Conservation (phyloP, 495 filamentous ascomycete species). For the Physcia stellaris region DNA sequence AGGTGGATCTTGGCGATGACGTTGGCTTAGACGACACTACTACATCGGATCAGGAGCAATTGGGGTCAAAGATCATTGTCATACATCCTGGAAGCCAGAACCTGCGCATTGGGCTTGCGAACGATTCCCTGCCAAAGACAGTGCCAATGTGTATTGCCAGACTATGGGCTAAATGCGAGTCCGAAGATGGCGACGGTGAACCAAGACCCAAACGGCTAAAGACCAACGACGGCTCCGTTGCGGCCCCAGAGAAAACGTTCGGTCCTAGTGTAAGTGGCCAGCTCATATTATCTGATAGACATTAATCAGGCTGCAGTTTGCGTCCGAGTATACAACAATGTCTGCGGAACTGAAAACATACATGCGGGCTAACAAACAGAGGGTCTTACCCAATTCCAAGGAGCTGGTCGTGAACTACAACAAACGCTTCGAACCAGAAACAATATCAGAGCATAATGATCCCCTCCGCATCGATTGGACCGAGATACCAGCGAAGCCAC, state of each 20-base stretch:
- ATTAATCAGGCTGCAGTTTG: slow-evolving; percentile 35
- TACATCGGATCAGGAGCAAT: slow-evolving; percentile 41
- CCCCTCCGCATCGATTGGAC: slow-evolving; percentile 91
- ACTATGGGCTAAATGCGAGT: slow-evolving; percentile 59
- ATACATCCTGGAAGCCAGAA: slow-evolving; percentile 99
- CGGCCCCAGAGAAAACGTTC: slow-evolving; percentile 63
- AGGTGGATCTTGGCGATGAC: slow-evolving; percentile 44
- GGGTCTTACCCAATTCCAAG: slow-evolving; percentile 88
- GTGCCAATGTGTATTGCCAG: slow-evolving; percentile 87
- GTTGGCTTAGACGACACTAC: slow-evolving; percentile 54
- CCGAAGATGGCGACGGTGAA: slow-evolving; percentile 62
- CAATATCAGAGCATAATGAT: slow-evolving; percentile 88
- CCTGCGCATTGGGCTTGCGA: slow-evolving; percentile 78
- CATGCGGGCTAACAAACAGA: slow-evolving; percentile 84
- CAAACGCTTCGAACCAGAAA: slow-evolving; percentile 61
- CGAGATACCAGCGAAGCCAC: slow-evolving; percentile 49
- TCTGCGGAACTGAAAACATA: slow-evolving; percentile 71
- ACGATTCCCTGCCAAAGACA: slow-evolving; percentile 85
- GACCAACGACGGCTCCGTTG: slow-evolving; percentile 42
- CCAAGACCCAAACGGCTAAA: slow-evolving; percentile 83
- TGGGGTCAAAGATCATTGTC: slow-evolving; percentile 84
- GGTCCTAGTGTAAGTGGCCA: slow-evolving; percentile 58
- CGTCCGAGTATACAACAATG: slow-evolving; percentile 67
- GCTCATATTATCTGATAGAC: background rate
- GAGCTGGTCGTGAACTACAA: slow-evolving; percentile 91